Percentiles rank a stretch among this genome's conserved stretches.
phyloP scores from a whole-genome alignment of 176 grass and related monocot species.

The Triticum monococcum region DNA sequence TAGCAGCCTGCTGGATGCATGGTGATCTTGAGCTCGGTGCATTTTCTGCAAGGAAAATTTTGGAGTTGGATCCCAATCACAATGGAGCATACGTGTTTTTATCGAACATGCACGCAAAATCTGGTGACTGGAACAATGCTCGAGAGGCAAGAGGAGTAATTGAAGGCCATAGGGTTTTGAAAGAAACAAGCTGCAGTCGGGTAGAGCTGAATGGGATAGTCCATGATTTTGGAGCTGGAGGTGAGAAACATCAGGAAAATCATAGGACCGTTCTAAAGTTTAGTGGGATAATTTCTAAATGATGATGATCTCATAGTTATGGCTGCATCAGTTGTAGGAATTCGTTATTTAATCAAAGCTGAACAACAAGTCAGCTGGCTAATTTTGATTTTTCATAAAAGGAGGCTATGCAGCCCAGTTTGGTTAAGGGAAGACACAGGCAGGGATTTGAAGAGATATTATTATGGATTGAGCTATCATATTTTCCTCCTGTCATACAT shows the following conservation, averaged over 20 bases:
- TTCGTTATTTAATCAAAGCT: neutral
- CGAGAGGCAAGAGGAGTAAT: constrained; percentile 52
- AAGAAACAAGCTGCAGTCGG: constrained; percentile 79
- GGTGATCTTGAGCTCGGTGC: constrained; percentile 57
- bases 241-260: constrained; percentile 40
- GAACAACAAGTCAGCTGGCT: neutral
- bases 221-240: constrained; percentile 46
- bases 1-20: constrained; percentile 69
- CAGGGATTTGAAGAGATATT: neutral
- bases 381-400: neutral
- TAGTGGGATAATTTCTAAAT: constrained; percentile 41
- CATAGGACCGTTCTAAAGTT: constrained; percentile 35
- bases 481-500: neutral
- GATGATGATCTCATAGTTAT: constrained; percentile 13
- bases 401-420: neutral
- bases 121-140: constrained; percentile 57
- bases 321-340: neutral
- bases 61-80: constrained; percentile 71
- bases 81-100: constrained; percentile 66
- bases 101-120: constrained; percentile 74
- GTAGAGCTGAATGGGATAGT: constrained; percentile 48
- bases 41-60: constrained; percentile 62
- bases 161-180: constrained; percentile 49
- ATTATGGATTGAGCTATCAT: neutral
- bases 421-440: neutral